Evolutionary conservation across 208 protist genomes (phyloP).

Genomic region (Crithidia expoeki): DNA sequence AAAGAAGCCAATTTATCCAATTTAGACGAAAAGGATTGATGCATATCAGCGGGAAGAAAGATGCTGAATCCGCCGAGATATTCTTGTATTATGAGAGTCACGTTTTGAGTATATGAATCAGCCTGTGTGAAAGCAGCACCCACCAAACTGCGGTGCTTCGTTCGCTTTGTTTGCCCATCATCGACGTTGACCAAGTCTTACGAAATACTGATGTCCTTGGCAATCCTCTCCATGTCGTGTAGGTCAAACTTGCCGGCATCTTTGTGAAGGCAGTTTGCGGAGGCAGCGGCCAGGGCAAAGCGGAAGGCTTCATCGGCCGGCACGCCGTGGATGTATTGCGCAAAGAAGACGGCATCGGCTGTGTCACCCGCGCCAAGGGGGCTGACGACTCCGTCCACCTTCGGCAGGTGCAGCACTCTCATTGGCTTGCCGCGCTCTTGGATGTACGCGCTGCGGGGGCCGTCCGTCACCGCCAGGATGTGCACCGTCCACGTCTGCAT

Average conservation of each 20-base stretch:
- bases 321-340: constrained; percentile 27
- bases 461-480: constrained; percentile 42
- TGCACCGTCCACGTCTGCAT: constrained; percentile 34
- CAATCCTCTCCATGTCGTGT: no score
- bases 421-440: constrained; percentile 25
- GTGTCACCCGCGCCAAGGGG: constrained; percentile 45
- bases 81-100: no score
- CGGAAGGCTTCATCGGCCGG: constrained; percentile 34
- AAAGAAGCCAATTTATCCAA: no score
- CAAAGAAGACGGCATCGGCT: constrained; percentile 39
- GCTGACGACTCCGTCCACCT: constrained; percentile 36
- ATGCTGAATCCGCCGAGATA: no score
- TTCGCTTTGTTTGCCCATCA: neutral
- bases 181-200: constrained; percentile 9
- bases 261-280: constrained; percentile 45
- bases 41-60: no score
- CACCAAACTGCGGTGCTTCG: no score
- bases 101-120: no score
- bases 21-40: no score
- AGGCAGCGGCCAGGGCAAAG: constrained; percentile 34
- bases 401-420: constrained; percentile 18
- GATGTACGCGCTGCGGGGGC: constrained; percentile 27
- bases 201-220: no score
- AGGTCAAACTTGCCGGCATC: no score
- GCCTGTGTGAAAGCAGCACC: no score